These are phyloP conservation scores for Amanita molliuscula DNA, from an alignment of 768 basidiomycete genomes.

Conservation along the genomic window DNA sequence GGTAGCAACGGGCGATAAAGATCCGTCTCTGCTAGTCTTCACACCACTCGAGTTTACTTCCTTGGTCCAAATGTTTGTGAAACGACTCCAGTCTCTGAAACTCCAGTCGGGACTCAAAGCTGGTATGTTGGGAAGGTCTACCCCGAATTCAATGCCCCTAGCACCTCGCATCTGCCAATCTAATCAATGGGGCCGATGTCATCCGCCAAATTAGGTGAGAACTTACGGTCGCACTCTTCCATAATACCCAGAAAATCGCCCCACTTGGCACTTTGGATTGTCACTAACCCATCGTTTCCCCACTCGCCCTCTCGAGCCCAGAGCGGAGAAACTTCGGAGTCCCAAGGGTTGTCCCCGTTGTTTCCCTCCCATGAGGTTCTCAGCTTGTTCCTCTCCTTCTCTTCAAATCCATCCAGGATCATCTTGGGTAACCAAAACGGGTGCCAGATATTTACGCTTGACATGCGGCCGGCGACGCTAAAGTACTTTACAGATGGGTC, in stretches of 20 bases:
- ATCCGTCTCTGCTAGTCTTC: neutral
- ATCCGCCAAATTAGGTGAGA: neutral
- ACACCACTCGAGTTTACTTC: slow-evolving; percentile 32
- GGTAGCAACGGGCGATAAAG: neutral
- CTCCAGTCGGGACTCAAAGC: slow-evolving; percentile 36
- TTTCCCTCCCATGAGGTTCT: slow-evolving; percentile 27
- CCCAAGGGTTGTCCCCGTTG: slow-evolving; percentile 7
- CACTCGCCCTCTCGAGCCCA: slow-evolving; percentile 47
- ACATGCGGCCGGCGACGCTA: slow-evolving; percentile 75
- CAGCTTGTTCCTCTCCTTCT: slow-evolving; percentile 37
- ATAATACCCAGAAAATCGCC: slow-evolving; percentile 90
- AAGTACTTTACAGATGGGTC: slow-evolving; percentile 83
- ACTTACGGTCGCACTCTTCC: slow-evolving; percentile 75
- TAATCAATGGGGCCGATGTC: slow-evolving; percentile 8
- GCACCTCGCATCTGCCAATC: slow-evolving; percentile 94
- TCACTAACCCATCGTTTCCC: slow-evolving; percentile 92
- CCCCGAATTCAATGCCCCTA: slow-evolving; percentile 59
- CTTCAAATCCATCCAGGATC: slow-evolving; percentile 81
- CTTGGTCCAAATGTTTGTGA: slow-evolving; percentile 51
- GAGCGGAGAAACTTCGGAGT: slow-evolving; percentile 18
- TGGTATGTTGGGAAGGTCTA: slow-evolving; percentile 45
- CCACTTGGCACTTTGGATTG: slow-evolving; percentile 89
- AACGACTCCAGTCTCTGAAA: slow-evolving; percentile 52
- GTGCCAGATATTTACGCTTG: slow-evolving; percentile 68
- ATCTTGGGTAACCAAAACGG: slow-evolving; percentile 96